phyloP scores from a whole-genome alignment of 208 protist species.

The Acanthamoeba royreba region DNA sequence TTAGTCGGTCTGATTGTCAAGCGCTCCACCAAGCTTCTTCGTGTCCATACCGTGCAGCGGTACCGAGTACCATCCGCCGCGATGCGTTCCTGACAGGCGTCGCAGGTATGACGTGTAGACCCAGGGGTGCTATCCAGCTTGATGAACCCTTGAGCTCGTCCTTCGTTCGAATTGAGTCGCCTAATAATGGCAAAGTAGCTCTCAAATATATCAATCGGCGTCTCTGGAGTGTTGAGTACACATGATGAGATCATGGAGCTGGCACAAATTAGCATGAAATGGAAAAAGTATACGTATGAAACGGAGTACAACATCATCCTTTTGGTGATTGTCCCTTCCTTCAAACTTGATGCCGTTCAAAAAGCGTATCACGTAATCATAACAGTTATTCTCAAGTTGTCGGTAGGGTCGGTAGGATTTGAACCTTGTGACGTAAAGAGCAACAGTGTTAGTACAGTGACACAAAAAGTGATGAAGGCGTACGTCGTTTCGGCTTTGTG shows the following conservation, averaged over 20 bases:
- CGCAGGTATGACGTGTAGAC: not conserved
- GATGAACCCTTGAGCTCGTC: not conserved
- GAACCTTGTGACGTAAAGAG: not conserved
- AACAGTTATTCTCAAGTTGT: constrained; percentile 20
- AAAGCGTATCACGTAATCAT: constrained; percentile 7
- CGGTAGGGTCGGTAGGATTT: not conserved
- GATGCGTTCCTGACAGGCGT: not conserved
- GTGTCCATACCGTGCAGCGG: not conserved
- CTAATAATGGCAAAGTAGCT: not conserved
- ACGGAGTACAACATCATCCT: not conserved
- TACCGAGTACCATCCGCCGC: not conserved
- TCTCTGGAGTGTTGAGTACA: not conserved
- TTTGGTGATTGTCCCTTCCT: not conserved
- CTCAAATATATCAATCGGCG: not conserved
- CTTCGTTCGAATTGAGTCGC: not conserved
- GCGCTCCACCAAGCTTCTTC: not conserved
- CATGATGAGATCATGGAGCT: not conserved
- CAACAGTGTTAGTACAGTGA: not conserved
- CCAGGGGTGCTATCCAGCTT: not conserved
- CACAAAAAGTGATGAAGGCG: not conserved
- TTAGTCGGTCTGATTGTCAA: not conserved
- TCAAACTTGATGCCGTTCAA: not conserved
- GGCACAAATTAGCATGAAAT: not conserved
- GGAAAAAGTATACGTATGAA: not conserved
- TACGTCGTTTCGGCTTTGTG: not conserved